Conservation (phyloP, 2,329 filamentous ascomycete species). For the Delphinella strobiligena region DNA sequence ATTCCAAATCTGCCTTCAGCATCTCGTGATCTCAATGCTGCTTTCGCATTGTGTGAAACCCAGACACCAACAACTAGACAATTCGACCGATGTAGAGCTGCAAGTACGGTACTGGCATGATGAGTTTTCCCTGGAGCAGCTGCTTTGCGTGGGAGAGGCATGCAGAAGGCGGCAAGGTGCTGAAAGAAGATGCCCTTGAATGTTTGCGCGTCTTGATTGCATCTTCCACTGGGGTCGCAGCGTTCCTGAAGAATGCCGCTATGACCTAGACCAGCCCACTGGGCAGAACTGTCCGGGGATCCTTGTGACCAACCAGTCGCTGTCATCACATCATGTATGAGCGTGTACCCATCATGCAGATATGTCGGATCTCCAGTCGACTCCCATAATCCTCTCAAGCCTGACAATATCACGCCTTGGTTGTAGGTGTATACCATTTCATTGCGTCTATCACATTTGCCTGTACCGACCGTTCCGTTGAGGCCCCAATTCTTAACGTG, state of each 20-base stretch:
- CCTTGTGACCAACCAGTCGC: conserved; percentile 60
- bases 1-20: conserved; percentile 59
- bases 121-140: conserved; percentile 33
- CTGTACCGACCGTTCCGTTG: conserved; percentile 50
- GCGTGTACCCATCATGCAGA: conserved; percentile 64
- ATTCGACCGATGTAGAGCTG: conserved; percentile 39
- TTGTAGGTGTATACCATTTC: conserved; percentile 94
- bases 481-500: conserved; percentile 57
- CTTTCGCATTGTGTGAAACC: conserved; percentile 62
- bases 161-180: conserved; percentile 70
- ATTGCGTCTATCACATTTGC: conserved; percentile 66
- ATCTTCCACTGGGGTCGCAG: conserved; percentile 63
- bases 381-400: conserved; percentile 67
- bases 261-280: conserved; percentile 65
- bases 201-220: conserved; percentile 73
- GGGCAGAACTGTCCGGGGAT: background rate
- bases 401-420: conserved; percentile 79
- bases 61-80: conserved; percentile 60
- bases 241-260: conserved; percentile 68
- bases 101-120: conserved; percentile 18
- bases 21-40: conserved; percentile 60
- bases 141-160: conserved; percentile 40
- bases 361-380: conserved; percentile 61
- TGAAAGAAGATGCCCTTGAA: conserved; percentile 97
- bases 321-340: conserved; percentile 60